A percentile compares a stretch with the other conserved stretches of the same genome.
Evolutionary conservation across 2,329 filamentous ascomycete species (phyloP).

Genomic region (Ceratocystis diversiconidia): DNA sequence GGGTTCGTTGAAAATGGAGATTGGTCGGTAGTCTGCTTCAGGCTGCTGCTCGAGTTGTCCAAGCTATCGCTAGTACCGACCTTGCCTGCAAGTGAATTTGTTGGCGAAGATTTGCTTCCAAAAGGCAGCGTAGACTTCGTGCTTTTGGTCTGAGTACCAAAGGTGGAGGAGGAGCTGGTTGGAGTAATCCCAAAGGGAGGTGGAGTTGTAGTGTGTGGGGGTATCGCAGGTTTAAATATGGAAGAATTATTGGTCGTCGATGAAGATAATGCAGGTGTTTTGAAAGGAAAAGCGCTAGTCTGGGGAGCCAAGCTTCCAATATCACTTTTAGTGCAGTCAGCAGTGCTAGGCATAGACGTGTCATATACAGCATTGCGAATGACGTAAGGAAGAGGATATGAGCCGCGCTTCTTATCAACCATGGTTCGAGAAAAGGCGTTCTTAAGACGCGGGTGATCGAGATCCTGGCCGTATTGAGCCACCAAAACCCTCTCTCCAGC

Average conservation of each 20-base stretch:
- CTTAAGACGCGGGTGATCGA: constrained; percentile 36
- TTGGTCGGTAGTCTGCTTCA: not conserved
- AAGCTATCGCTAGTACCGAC: too few relatives aligned
- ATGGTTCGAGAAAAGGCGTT: constrained; percentile 42
- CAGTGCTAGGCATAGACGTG: constrained; percentile 19
- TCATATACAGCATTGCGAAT: constrained; percentile 43
- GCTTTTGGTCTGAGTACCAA: not conserved
- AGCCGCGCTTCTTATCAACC: constrained; percentile 46
- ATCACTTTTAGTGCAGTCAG: not conserved
- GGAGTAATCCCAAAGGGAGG: not conserved
- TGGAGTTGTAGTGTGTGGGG: not conserved
- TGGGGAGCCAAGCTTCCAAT: not conserved
- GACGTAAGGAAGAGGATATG: constrained; percentile 36
- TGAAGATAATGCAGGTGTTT: not conserved
- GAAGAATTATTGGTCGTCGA: not conserved
- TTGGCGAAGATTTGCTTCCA: too few relatives aligned
- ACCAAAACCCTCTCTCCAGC: constrained; percentile 21
- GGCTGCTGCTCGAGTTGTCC: too few relatives aligned
- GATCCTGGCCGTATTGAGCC: constrained; percentile 28
- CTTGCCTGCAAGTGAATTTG: not conserved
- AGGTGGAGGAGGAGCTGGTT: not conserved
- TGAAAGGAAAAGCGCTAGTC: not conserved
- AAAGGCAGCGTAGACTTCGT: not conserved
- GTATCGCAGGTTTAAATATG: not conserved
- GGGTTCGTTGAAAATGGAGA: not conserved